Conservation (phyloP, 2,329 filamentous ascomycete genomes). For the Penicillium sp. region DNA sequence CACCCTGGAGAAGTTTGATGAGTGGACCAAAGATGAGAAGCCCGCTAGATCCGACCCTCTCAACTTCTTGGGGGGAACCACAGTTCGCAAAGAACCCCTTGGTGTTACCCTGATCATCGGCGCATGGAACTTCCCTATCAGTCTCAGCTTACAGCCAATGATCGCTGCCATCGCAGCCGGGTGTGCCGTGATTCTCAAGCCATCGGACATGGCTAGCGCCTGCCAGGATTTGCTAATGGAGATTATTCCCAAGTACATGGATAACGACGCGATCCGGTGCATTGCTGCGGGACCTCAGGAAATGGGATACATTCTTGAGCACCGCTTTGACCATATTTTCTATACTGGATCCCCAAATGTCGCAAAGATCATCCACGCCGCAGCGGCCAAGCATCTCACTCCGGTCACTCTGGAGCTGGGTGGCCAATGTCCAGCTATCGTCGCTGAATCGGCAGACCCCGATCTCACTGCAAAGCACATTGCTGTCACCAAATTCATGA, state of each 20-base stretch:
- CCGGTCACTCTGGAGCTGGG: constrained; percentile 50
- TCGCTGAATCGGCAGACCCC: constrained; percentile 45
- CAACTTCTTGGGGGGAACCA: constrained; percentile 32
- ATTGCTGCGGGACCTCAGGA: constrained; percentile 42
- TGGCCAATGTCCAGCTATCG: constrained; percentile 49
- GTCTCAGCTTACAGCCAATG: constrained; percentile 42
- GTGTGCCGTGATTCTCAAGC: constrained; percentile 47
- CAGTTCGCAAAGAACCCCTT: constrained; percentile 47
- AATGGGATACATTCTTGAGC: constrained; percentile 40
- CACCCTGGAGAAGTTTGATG: constrained; percentile 42
- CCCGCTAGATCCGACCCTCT: constrained; percentile 28
- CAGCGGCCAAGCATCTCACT: constrained; percentile 51
- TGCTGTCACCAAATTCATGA: constrained; percentile 46
- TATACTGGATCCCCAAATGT: constrained; percentile 47
- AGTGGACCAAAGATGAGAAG: constrained; percentile 43
- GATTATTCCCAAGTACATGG: constrained; percentile 47
- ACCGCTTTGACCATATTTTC: constrained; percentile 50
- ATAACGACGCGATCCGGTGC: constrained; percentile 39
- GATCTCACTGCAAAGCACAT: constrained; percentile 49
- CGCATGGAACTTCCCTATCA: constrained; percentile 52
- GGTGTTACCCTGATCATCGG: constrained; percentile 50
- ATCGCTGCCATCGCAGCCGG: constrained; percentile 50
- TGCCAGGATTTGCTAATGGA: constrained; percentile 43
- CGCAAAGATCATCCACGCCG: constrained; percentile 40
- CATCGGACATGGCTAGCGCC: constrained; percentile 42